These are phyloP conservation scores for Chlamydomonas incerta DNA, from an alignment of 139 green algal species.

Conservation along the genomic window DNA sequence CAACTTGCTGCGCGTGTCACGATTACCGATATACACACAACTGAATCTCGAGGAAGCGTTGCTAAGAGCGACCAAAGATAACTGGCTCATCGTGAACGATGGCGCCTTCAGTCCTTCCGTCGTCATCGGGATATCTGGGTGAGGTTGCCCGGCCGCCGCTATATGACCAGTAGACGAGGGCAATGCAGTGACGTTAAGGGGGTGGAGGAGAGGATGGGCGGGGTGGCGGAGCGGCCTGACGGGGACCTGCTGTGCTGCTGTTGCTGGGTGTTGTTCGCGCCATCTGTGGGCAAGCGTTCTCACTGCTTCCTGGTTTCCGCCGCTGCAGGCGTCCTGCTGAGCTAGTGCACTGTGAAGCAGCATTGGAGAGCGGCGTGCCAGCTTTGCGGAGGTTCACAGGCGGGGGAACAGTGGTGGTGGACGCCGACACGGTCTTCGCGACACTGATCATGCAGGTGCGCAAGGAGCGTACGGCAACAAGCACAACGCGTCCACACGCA, in stretches of 20 bases:
- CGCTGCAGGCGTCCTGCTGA: conserved; percentile 16
- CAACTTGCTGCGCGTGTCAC: conserved; percentile 61
- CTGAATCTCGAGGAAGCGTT: conserved; percentile 91
- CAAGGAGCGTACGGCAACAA: too few relatives aligned
- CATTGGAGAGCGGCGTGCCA: conserved; percentile 54
- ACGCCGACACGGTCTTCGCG: conserved; percentile 86
- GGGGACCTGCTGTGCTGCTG: too few relatives aligned
- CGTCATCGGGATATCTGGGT: conserved; percentile 96
- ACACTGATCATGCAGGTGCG: conserved; percentile 65
- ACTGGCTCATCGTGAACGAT: conserved; percentile 93
- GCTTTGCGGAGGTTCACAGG: conserved; percentile 94
- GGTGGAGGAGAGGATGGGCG: too few relatives aligned
- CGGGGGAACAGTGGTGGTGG: conserved; percentile 97
- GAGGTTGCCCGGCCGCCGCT: too few relatives aligned
- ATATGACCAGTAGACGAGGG: too few relatives aligned
- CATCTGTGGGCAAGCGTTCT: too few relatives aligned
- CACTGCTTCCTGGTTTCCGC: too few relatives aligned
- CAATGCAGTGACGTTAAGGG: too few relatives aligned
- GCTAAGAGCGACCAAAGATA: conserved; percentile 71
- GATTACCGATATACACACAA: conserved; percentile 79
- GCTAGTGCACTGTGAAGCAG: conserved; percentile 72
- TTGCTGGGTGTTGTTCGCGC: too few relatives aligned
- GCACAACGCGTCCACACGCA: too few relatives aligned
- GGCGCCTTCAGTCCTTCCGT: conserved; percentile 75
- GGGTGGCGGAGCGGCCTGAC: too few relatives aligned